Evolutionary conservation across 2,329 filamentous ascomycete genomes (phyloP).

Genomic region (Mollisiaceae sp.): DNA sequence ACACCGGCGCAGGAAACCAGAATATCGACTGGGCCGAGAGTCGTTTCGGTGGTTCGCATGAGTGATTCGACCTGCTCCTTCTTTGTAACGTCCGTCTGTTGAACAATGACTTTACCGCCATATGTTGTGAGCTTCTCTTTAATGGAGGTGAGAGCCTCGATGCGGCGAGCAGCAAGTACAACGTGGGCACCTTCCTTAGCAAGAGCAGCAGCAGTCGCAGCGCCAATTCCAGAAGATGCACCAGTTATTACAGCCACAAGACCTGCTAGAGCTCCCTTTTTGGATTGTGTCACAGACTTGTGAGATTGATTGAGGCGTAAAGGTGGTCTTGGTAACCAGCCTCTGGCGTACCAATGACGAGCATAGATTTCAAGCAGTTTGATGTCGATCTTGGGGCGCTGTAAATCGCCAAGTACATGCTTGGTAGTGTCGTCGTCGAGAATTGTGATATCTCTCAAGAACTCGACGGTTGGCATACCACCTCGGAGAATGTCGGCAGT

Average conservation of each 20-base stretch:
- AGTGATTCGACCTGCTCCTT: conserved; percentile 69
- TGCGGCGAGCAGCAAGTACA: conserved; percentile 72
- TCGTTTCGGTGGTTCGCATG: conserved; percentile 59
- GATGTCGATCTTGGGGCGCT: conserved; percentile 71
- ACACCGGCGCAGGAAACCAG: conserved; percentile 82
- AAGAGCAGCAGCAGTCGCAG: conserved; percentile 72
- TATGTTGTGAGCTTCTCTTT: conserved; percentile 63
- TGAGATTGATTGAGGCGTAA: conserved; percentile 51
- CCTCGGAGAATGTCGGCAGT: conserved; percentile 80
- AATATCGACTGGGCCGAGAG: conserved; percentile 76
- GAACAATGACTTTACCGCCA: conserved; percentile 69
- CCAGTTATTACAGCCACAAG: conserved; percentile 79
- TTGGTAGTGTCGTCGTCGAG: conserved; percentile 73
- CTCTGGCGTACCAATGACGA: conserved; percentile 79
- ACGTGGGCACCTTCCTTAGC: conserved; percentile 74
- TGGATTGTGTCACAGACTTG: conserved; percentile 49
- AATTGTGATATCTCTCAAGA: conserved; percentile 72
- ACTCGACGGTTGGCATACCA: conserved; percentile 79
- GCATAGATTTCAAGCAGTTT: conserved; percentile 78
- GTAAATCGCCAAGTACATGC: conserved; percentile 60
- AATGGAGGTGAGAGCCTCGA: conserved; percentile 69
- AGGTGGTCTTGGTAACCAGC: conserved; percentile 73
- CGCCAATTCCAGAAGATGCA: conserved; percentile 79
- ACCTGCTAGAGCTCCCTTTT: conserved; percentile 66
- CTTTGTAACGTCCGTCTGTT: conserved; percentile 75